A percentile compares a stretch with the other conserved stretches of the same genome.
phyloP scores from a whole-genome alignment of 768 basidiomycete species.

The Xerocomus potaroensis region DNA sequence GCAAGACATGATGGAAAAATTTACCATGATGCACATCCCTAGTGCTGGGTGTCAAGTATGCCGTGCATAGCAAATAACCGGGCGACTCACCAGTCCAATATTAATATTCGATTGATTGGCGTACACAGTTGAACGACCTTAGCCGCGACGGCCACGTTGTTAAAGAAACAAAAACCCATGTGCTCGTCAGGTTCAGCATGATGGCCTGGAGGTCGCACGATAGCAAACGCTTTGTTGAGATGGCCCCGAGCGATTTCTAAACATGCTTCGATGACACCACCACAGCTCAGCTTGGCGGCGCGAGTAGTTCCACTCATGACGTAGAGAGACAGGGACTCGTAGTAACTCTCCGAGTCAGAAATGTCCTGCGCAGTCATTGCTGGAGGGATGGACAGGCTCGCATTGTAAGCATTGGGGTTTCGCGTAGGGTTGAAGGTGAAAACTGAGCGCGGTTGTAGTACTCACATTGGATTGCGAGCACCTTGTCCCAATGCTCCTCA shows the following conservation, averaged over 20 bases:
- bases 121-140: conserved; percentile 73
- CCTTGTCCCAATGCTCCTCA: conserved; percentile 88
- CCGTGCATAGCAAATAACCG: not conserved
- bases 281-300: conserved; percentile 85
- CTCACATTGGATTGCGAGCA: conserved; percentile 79
- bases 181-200: conserved; percentile 97
- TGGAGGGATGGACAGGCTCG: conserved; percentile 28
- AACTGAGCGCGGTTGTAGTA: conserved; percentile 11
- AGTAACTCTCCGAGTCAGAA: conserved; percentile 71
- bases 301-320: conserved; percentile 81
- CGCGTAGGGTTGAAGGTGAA: not conserved
- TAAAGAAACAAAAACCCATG: conserved; percentile 99
- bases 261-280: conserved; percentile 89
- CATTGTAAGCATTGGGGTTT: conserved; percentile 12
- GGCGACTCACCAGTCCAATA: conserved; percentile 84
- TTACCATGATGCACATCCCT: conserved; percentile 97
- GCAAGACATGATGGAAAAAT: not conserved
- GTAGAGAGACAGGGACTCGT: conserved; percentile 90
- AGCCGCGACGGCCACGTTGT: conserved; percentile 93
- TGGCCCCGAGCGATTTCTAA: conserved; percentile 78
- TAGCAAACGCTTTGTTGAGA: conserved; percentile 85
- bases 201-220: conserved; percentile 96
- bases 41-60: conserved; percentile 10
- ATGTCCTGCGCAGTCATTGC: conserved; percentile 76
- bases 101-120: conserved; percentile 73